A percentile compares a stretch with the other conserved stretches of the same genome.
Evolutionary conservation across 176 grass and related monocot species (phyloP).

Genomic region (Oryza meridionalis): DNA sequence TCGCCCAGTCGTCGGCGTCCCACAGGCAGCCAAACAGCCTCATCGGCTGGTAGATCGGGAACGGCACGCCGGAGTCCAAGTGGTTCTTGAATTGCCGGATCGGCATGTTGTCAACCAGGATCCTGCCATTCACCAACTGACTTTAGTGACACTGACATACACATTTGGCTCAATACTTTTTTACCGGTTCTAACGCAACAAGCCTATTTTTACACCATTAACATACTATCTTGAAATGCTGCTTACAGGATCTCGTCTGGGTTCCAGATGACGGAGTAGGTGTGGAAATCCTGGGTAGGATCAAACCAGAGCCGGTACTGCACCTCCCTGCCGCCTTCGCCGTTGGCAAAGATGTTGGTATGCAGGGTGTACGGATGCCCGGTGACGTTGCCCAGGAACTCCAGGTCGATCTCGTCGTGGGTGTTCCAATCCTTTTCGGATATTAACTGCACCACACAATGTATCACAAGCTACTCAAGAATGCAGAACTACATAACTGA

Average conservation of each 20-base stretch:
- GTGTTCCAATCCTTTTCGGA: constrained; percentile 45
- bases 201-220: neutral
- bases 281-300: constrained; percentile 65
- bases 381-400: constrained; percentile 75
- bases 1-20: constrained; percentile 57
- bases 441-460: constrained; percentile 38
- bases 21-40: constrained; percentile 44
- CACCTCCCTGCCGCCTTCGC: constrained; percentile 64
- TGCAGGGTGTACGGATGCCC: constrained; percentile 69
- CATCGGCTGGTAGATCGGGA: constrained; percentile 57
- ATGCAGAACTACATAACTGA: neutral
- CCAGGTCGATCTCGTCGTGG: constrained; percentile 75
- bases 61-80: constrained; percentile 45
- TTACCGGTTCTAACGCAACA: too few relatives aligned
- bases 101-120: constrained; percentile 50
- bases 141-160: neutral
- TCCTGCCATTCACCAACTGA: constrained; percentile 29
- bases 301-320: constrained; percentile 78
- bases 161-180: neutral
- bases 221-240: neutral
- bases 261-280: constrained; percentile 84
- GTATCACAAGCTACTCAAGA: neutral
- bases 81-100: constrained; percentile 61
- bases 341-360: constrained; percentile 68
- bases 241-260: constrained; percentile 71